These are phyloP conservation scores for Phytophthora pseudosyringae DNA, from an alignment of 352 stramenopile species.

Conservation along the genomic window DNA sequence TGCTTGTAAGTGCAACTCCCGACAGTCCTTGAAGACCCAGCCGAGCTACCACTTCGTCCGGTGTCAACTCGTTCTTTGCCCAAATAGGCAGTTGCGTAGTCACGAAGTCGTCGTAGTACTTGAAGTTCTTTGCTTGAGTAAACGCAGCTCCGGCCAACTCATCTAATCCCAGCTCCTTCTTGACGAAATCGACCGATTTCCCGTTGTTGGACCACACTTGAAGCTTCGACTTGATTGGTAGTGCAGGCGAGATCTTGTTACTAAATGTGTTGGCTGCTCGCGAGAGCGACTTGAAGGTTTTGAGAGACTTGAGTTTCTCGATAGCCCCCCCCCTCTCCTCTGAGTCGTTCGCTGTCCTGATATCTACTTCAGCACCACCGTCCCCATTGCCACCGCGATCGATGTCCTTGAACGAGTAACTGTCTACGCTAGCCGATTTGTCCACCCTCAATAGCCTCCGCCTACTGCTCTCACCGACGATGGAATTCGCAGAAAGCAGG, in stretches of 20 bases:
- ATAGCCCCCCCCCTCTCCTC: background rate
- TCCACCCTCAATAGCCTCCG: background rate
- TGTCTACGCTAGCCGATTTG: too few species aligned
- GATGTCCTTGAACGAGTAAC: too few species aligned
- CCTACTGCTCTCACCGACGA: background rate
- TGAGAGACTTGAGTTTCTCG: slow-evolving; percentile 5
- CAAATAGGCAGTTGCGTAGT: slow-evolving; percentile 18
- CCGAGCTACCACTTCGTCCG: too few species aligned
- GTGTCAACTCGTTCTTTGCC: too few species aligned
- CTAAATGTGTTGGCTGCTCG: slow-evolving; percentile 2
- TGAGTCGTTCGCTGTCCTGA: too few species aligned
- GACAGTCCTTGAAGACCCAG: too few species aligned
- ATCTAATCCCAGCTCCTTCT: slow-evolving; percentile 8
- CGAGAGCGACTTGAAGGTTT: slow-evolving; percentile 11
- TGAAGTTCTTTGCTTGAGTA: background rate
- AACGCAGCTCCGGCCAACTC: background rate
- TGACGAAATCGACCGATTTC: slow-evolving; percentile 13
- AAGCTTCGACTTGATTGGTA: slow-evolving; percentile 7
- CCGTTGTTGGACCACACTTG: slow-evolving; percentile 14
- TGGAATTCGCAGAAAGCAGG: background rate
- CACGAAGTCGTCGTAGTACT: slow-evolving; percentile 27
- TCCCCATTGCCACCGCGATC: too few species aligned
- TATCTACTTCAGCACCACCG: background rate
- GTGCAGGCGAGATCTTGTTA: slow-evolving; percentile 5
- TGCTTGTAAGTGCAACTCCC: too few species aligned